phyloP scores from a whole-genome alignment of 1,139 yeast genomes.

The Zygoascus meyerae region DNA sequence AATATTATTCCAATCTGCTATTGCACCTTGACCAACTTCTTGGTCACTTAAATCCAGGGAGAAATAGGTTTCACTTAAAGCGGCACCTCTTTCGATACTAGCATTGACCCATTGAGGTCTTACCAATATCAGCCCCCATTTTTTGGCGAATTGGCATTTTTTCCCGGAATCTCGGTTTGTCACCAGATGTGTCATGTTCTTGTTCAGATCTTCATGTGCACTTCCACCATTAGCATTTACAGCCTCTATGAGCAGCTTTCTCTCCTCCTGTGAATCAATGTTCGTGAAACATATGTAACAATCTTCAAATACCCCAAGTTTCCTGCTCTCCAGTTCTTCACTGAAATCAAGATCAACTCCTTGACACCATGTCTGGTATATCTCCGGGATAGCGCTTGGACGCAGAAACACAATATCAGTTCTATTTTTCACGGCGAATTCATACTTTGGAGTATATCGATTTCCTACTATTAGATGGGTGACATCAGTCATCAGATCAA shows the following conservation, averaged over 20 bases:
- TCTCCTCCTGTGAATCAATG: conserved; percentile 30
- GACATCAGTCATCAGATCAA: conserved; percentile 64
- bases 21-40: conserved; percentile 44
- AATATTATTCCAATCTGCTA: conserved; percentile 30
- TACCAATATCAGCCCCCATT: conserved; percentile 64
- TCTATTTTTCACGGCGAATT: conserved; percentile 54
- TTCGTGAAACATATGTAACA: conserved; percentile 51
- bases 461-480: conserved; percentile 64
- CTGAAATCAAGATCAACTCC: conserved; percentile 41
- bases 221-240: conserved; percentile 54
- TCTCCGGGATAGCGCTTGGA: conserved; percentile 41
- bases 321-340: conserved; percentile 25
- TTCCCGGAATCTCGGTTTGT: conserved; percentile 49
- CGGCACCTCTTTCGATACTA: conserved; percentile 55
- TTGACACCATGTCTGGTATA: conserved; percentile 49
- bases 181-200: conserved; percentile 45
- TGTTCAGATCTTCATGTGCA: conserved; percentile 52
- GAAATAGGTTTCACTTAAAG: conserved; percentile 47
- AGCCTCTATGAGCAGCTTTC: conserved; percentile 35
- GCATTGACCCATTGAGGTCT: conserved; percentile 75
- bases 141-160: conserved; percentile 55
- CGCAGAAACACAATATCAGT: conserved; percentile 53
- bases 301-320: conserved; percentile 44
- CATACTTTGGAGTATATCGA: conserved; percentile 60
- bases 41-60: conserved; percentile 33